These are phyloP conservation scores for Zoysia pacifica DNA, from an alignment of 176 grass and related monocot species.

Conservation along the genomic window DNA sequence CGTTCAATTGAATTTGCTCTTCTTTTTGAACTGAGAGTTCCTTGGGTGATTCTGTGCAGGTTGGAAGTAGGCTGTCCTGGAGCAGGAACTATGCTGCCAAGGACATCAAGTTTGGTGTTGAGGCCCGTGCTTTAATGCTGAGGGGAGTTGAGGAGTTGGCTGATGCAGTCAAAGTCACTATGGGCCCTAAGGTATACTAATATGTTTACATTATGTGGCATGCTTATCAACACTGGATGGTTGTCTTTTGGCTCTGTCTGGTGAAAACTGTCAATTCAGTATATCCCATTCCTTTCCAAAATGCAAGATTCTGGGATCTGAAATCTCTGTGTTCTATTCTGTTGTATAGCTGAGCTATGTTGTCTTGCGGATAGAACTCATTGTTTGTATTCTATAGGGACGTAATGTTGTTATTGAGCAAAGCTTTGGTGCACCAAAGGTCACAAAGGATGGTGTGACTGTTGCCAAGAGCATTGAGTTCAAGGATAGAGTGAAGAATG, in stretches of 20 bases:
- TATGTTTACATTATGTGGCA: not conserved
- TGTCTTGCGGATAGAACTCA: slow-evolving; percentile 16
- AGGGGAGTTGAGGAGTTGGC: slow-evolving; percentile 91
- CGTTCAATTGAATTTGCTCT: not conserved
- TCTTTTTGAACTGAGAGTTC: not conserved
- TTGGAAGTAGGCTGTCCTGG: slow-evolving; percentile 84
- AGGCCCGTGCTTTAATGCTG: slow-evolving; percentile 92
- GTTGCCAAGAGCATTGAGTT: slow-evolving; percentile 99
- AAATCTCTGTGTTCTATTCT: not conserved
- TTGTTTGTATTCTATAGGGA: slow-evolving; percentile 47
- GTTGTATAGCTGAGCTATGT: not conserved
- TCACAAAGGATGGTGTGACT: slow-evolving; percentile 95
- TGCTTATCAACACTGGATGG: not conserved
- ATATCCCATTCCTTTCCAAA: not conserved
- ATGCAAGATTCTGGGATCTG: not conserved
- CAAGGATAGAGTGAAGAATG: slow-evolving; percentile 85
- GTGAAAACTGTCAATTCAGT: not conserved
- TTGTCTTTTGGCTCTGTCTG: not conserved
- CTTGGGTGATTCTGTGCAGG: slow-evolving; percentile 42
- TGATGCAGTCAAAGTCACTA: slow-evolving; percentile 95
- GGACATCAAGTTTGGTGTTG: slow-evolving; percentile 95
- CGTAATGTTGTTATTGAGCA: slow-evolving; percentile 91
- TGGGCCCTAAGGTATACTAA: slow-evolving; percentile 90
- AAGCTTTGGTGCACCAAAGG: slow-evolving; percentile 97
- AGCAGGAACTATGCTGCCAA: slow-evolving; percentile 96